Conservation (phyloP, 305 asterid species). For the Fraxinus floribunda region DNA sequence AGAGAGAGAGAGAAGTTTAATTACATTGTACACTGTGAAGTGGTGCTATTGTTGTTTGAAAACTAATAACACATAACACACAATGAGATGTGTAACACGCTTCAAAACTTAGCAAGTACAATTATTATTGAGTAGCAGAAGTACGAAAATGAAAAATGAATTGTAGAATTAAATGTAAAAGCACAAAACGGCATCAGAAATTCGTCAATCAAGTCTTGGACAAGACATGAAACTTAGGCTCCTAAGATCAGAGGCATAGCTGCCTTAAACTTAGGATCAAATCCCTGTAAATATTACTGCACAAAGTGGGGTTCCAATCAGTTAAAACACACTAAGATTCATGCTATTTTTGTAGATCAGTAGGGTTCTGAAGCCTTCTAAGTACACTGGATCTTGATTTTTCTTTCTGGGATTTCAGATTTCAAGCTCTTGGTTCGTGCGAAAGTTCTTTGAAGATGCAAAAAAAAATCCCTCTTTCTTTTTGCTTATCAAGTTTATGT, state of each 20-base stretch:
- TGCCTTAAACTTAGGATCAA: not conserved
- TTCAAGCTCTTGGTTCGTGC: not conserved
- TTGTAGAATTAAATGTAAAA: not conserved
- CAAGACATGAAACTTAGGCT: not conserved
- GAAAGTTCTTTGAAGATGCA: not conserved
- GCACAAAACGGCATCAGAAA: not conserved
- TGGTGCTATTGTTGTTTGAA: not conserved
- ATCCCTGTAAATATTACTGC: not conserved
- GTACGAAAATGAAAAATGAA: not conserved
- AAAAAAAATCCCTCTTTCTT: not conserved
- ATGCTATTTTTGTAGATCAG: constrained; percentile 22
- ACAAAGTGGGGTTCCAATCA: not conserved
- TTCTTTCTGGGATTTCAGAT: constrained; percentile 25
- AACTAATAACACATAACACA: not conserved
- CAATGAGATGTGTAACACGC: not conserved
- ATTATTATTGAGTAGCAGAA: not conserved
- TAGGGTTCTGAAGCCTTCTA: constrained; percentile 24
- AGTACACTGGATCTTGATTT: constrained; percentile 2
- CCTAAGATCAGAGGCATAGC: not conserved
- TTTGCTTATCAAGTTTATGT: not conserved
- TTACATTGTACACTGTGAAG: constrained; percentile 26
- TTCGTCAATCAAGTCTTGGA: not conserved
- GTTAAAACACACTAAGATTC: constrained; percentile 11
- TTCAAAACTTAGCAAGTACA: constrained; percentile 24
- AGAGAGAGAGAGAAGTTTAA: not conserved